Evolutionary conservation across 108 stramenopile species (phyloP).

Genomic region (Discostella stelligeroides): DNA sequence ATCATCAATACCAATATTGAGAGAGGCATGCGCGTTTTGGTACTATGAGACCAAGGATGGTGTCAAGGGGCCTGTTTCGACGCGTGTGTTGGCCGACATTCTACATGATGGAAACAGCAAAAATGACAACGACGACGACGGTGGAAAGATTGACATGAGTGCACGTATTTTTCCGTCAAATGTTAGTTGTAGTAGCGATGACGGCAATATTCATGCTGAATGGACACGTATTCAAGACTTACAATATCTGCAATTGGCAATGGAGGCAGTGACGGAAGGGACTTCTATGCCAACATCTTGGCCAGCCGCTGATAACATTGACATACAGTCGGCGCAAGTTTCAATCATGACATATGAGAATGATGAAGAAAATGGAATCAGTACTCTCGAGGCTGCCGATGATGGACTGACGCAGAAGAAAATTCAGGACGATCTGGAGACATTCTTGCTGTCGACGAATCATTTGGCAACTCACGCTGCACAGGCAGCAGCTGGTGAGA

Average conservation of each 20-base stretch:
- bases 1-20: constrained; percentile 45
- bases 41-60: constrained; percentile 53
- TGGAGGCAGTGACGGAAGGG: constrained; percentile 57
- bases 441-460: constrained; percentile 64
- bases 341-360: background rate
- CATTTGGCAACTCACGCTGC: constrained; percentile 31
- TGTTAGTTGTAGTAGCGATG: constrained; percentile 25
- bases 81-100: constrained; percentile 49
- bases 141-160: constrained; percentile 7
- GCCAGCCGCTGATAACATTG: constrained; percentile 8
- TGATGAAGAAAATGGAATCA: background rate
- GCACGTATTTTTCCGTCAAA: constrained; percentile 11
- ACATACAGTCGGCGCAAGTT: background rate
- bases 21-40: constrained; percentile 61
- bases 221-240: constrained; percentile 58
- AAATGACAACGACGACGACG: constrained; percentile 24
- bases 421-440: constrained; percentile 62
- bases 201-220: constrained; percentile 45
- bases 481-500: constrained; percentile 44
- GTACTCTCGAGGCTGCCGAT: background rate
- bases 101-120: background rate
- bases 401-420: constrained; percentile 13
- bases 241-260: constrained; percentile 48
- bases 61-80: constrained; percentile 55
- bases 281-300: constrained; percentile 24